Conservation (phyloP, 495 filamentous ascomycete species). For the Penicillium waksmanii region DNA sequence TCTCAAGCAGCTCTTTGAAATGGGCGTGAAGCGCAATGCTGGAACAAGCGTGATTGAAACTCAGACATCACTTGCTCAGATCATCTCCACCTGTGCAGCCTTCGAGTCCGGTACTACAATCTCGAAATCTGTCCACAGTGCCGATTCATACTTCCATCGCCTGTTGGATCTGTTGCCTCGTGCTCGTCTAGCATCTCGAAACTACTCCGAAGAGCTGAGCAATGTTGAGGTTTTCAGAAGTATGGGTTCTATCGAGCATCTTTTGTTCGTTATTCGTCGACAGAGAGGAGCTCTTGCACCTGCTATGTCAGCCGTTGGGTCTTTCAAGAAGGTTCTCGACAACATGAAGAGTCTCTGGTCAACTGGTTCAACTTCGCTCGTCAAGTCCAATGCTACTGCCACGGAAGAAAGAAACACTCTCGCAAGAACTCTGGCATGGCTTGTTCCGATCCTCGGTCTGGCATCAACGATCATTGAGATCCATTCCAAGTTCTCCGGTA, state of each 20-base stretch:
- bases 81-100: slow-evolving; percentile 60
- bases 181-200: slow-evolving; percentile 63
- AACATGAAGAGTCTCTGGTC: slow-evolving; percentile 50
- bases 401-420: slow-evolving; percentile 25
- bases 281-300: slow-evolving; percentile 64
- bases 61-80: slow-evolving; percentile 69
- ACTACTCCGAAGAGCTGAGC: slow-evolving; percentile 84
- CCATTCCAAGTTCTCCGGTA: slow-evolving; percentile 62
- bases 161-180: slow-evolving; percentile 70
- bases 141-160: slow-evolving; percentile 79
- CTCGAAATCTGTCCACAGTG: slow-evolving; percentile 34
- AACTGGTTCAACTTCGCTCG: slow-evolving; percentile 33
- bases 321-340: slow-evolving; percentile 39
- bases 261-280: slow-evolving; percentile 67
- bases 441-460: slow-evolving; percentile 52
- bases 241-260: slow-evolving; percentile 78
- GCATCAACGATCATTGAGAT: slow-evolving; percentile 53
- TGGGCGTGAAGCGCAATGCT: slow-evolving; percentile 86
- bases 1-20: slow-evolving; percentile 75
- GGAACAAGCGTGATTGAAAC: slow-evolving; percentile 66
- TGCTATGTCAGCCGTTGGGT: slow-evolving; percentile 39
- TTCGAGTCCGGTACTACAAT: slow-evolving; percentile 31
- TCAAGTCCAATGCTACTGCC: slow-evolving; percentile 27
- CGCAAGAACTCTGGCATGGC: slow-evolving; percentile 46
- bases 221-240: slow-evolving; percentile 75